Percentiles rank a stretch among this genome's conserved stretches.
Evolutionary conservation across 2,329 filamentous ascomycete species (phyloP).

Genomic region (Coniella vitis): DNA sequence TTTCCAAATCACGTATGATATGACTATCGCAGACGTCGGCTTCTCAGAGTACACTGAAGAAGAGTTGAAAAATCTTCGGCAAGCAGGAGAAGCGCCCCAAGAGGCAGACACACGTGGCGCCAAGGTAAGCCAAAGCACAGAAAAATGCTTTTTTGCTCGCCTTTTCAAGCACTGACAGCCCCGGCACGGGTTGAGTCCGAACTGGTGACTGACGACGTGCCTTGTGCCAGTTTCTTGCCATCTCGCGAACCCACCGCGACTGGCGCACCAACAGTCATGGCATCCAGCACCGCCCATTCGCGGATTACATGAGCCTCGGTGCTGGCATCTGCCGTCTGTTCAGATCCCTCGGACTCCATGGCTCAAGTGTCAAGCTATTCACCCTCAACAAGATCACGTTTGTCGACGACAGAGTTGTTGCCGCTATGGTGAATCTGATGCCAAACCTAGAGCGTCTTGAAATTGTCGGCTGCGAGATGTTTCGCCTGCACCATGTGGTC

Average conservation of each 20-base stretch:
- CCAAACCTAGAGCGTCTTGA: conserved; percentile 8
- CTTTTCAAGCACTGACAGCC: neutral
- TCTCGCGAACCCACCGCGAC: conserved; percentile 1
- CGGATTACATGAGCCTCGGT: neutral
- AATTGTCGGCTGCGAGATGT: conserved; percentile 7
- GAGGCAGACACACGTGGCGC: neutral
- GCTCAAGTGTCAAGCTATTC: neutral
- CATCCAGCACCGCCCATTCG: neutral
- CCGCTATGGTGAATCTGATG: conserved; percentile 2
- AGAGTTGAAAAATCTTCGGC: neutral
- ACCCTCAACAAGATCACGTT: conserved; percentile 4
- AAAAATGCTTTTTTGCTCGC: neutral
- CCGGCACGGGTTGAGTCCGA: too few relatives aligned
- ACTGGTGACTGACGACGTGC: neutral
- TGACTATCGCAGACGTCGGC: neutral
- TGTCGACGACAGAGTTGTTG: conserved; percentile 2
- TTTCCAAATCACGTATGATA: conserved; percentile 5
- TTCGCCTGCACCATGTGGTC: conserved; percentile 3
- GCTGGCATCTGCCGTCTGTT: neutral
- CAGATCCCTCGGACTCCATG: neutral
- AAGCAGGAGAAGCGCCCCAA: neutral
- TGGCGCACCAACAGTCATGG: neutral
- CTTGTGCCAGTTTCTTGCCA: neutral
- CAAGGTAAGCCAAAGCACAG: neutral
- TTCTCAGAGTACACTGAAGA: conserved; percentile 5